phyloP scores from a whole-genome alignment of 2,329 filamentous ascomycete genomes.

The Parascedosporium putredinis region DNA sequence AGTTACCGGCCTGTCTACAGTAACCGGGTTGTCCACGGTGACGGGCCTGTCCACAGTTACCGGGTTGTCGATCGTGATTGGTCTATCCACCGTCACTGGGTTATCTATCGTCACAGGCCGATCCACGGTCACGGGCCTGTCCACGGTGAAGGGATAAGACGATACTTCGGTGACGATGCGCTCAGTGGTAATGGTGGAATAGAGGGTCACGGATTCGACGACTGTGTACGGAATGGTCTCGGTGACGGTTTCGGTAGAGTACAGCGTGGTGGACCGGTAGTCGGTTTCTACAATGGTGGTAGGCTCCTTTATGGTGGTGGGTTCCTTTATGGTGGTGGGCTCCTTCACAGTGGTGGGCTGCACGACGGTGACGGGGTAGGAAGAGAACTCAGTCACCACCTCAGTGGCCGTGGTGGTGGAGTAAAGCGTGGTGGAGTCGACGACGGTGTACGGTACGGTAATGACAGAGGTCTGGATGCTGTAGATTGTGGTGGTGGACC shows the following conservation, averaged over 20 bases:
- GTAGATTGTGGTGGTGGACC: background rate
- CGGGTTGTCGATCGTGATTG: slow-evolving; percentile 10
- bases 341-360: slow-evolving; percentile 11
- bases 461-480: slow-evolving; percentile 9
- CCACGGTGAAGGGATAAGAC: slow-evolving; percentile 10
- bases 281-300: slow-evolving; percentile 10
- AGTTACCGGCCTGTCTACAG: background rate
- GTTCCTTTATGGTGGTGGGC: slow-evolving; percentile 11
- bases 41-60: background rate
- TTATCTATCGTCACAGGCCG: background rate
- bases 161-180: slow-evolving; percentile 4
- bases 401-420: slow-evolving; percentile 8
- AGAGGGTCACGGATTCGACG: slow-evolving; percentile 6
- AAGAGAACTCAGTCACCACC: slow-evolving; percentile 6
- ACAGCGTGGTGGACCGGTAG: slow-evolving; percentile 7
- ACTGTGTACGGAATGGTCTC: slow-evolving; percentile 5
- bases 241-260: slow-evolving; percentile 3
- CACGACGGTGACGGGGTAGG: slow-evolving; percentile 13
- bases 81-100: background rate
- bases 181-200: slow-evolving; percentile 8
- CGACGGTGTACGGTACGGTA: slow-evolving; percentile 8
- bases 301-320: slow-evolving; percentile 12
- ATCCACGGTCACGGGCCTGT: slow-evolving; percentile 8
- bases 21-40: background rate
- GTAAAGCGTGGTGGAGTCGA: slow-evolving; percentile 7